These are phyloP conservation scores for Kurtzmaniella quercitrusa DNA, from an alignment of 1,139 yeast species.

Conservation along the genomic window DNA sequence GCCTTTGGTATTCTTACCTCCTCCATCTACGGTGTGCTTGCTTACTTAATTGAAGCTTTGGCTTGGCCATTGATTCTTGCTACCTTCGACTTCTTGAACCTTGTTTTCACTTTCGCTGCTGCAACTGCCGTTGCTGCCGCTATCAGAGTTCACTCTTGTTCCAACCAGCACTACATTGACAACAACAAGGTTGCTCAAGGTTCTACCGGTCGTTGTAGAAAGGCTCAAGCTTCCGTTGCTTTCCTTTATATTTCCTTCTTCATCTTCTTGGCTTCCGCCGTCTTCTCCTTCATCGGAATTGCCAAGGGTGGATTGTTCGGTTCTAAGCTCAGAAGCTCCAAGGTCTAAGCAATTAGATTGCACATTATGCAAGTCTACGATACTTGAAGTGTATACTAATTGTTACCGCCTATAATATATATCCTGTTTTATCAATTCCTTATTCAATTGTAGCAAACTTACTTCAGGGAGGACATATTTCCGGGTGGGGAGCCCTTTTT, in stretches of 20 bases:
- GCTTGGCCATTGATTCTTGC: slow-evolving; percentile 85
- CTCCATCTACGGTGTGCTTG: slow-evolving; percentile 71
- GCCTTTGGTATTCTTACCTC: slow-evolving; percentile 83
- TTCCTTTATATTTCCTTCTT: slow-evolving; percentile 87
- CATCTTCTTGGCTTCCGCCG: slow-evolving; percentile 65
- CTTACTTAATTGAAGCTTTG: slow-evolving; percentile 71
- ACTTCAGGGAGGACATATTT: background rate
- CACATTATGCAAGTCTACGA: slow-evolving; percentile 1
- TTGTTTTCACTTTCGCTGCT: slow-evolving; percentile 89
- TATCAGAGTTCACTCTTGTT: slow-evolving; percentile 81
- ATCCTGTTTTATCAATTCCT: background rate
- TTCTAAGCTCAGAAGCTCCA: slow-evolving; percentile 61
- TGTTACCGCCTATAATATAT: slow-evolving; percentile 1
- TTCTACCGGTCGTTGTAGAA: slow-evolving; percentile 79
- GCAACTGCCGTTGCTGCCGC: slow-evolving; percentile 93
- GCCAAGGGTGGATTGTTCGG: slow-evolving; percentile 76
- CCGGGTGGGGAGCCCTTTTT: background rate
- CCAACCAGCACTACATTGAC: slow-evolving; percentile 60
- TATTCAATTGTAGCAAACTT: background rate
- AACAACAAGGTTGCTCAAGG: slow-evolving; percentile 72
- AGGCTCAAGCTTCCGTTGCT: slow-evolving; percentile 88
- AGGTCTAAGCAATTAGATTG: slow-evolving; percentile 4
- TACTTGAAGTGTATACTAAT: background rate
- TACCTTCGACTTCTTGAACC: slow-evolving; percentile 76
- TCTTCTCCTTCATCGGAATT: slow-evolving; percentile 57